A percentile compares a stretch with the other conserved stretches of the same genome.
Evolutionary conservation across 1,284 basidiomycete species (phyloP).

Genomic region (Malassezia vespertilionis): DNA sequence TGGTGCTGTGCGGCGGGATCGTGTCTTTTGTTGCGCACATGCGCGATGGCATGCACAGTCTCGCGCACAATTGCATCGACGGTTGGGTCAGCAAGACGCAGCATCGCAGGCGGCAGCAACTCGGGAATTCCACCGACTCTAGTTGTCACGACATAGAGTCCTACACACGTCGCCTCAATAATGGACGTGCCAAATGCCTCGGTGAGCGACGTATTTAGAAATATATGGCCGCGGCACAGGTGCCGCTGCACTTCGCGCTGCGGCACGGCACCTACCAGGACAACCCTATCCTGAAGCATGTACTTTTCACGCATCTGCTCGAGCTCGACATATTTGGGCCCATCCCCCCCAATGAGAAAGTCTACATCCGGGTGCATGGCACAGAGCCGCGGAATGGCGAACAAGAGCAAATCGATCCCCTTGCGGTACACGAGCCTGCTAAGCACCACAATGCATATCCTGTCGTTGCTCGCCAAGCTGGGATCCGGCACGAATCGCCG

Average conservation of each 20-base stretch:
- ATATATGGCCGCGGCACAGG: slow-evolving; percentile 72
- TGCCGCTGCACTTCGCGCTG: slow-evolving; percentile 75
- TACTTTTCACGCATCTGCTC: slow-evolving; percentile 91
- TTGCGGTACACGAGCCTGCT: slow-evolving; percentile 92
- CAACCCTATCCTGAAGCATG: slow-evolving; percentile 76
- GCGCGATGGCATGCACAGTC: slow-evolving; percentile 65
- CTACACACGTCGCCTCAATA: slow-evolving; percentile 87
- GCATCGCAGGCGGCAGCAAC: slow-evolving; percentile 82
- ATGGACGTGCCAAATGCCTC: slow-evolving; percentile 95
- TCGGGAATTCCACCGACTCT: slow-evolving; percentile 92
- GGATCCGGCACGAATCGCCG: slow-evolving; percentile 67
- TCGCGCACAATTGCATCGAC: slow-evolving; percentile 72
- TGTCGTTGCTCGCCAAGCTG: background rate
- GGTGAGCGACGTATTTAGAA: slow-evolving; percentile 87
- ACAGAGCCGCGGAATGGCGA: slow-evolving; percentile 81
- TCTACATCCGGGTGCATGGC: slow-evolving; percentile 67
- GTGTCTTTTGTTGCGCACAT: slow-evolving; percentile 61
- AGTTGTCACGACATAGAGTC: slow-evolving; percentile 86
- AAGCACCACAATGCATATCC: slow-evolving; percentile 65
- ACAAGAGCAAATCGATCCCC: slow-evolving; percentile 87
- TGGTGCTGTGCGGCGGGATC: slow-evolving; percentile 68
- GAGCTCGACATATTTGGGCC: slow-evolving; percentile 86
- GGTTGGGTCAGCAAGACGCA: slow-evolving; percentile 81
- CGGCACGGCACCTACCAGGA: slow-evolving; percentile 69
- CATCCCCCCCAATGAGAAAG: slow-evolving; percentile 81